These are phyloP conservation scores for Teunomyces kruisii DNA, from an alignment of 805 yeast genomes.

Conservation along the genomic window DNA sequence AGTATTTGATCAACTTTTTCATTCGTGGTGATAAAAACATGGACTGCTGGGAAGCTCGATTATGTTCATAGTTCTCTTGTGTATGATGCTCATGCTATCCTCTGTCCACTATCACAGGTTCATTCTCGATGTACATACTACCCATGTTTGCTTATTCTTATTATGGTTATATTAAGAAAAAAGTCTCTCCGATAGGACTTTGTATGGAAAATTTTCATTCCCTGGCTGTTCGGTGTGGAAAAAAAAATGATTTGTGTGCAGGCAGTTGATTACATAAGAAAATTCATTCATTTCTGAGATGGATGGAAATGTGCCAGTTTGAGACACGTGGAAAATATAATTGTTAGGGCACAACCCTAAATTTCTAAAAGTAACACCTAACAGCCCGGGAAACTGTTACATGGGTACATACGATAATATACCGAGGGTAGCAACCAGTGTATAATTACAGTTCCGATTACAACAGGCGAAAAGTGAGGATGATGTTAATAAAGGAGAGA, in stretches of 20 bases:
- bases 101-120: not conserved
- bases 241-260: not conserved
- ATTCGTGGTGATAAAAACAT: not conserved
- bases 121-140: conserved; percentile 50
- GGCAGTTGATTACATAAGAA: not conserved
- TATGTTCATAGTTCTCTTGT: not conserved
- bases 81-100: conserved; percentile 25
- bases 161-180: conserved; percentile 14
- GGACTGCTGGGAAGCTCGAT: not conserved
- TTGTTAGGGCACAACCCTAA: not conserved
- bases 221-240: conserved; percentile 5
- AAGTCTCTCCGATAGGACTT: conserved; percentile 15
- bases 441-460: no score
- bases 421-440: no score
- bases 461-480: no score
- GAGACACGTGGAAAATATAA: not conserved
- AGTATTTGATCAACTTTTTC: conserved; percentile 15
- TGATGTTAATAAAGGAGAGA: no score
- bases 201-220: conserved; percentile 18
- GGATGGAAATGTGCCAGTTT: not conserved
- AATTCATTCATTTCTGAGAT: not conserved
- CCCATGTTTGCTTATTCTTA: conserved; percentile 58
- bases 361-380: no score
- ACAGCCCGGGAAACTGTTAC: no score
- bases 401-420: no score